Evolutionary conservation across 768 basidiomycete genomes (phyloP), one percentile per base, ranked within the genome.

Genomic region (Mycena albidolilacea): DNA sequence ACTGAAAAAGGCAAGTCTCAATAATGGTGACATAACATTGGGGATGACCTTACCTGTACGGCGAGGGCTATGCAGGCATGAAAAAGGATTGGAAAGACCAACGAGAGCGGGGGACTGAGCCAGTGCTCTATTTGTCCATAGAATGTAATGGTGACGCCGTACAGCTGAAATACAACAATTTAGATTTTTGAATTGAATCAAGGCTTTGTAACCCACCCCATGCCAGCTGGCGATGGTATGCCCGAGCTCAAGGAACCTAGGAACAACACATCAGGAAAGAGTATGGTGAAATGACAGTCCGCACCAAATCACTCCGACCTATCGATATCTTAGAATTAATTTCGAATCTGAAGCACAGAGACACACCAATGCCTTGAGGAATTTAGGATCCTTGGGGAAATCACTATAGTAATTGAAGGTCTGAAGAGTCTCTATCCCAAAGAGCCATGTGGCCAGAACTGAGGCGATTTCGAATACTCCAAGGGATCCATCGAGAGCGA

Each of bases 281-380:
- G 30, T 30, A 30, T 30, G 30, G 30, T 30, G 37, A 59, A 59
- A 39, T 41, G 11, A 52, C 19, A 30, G 30, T 30, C 30, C 48
- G 15, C 11, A 65, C 64, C 64, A 65, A 39, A 65, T n/a, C n/a
- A 55, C 17, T 23, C 37, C 64, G 21, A 65, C 64, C 64, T 65
- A 39, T 9, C 64, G 38, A 11, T 21, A 2, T 12, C 23, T 65
- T 17, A 43, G 48, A 37, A 14, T 15, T 23, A 19, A 30, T 30
- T 30, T 30, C 30, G 30, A 30, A 30, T 30, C 30, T 30, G 38
- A 59, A 37, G 58, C 30, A 19, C 37, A 4, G 11, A 43, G 44
- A 15, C 35, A n/a, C 43, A 57, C 64, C 14, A 30, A 15, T 7
- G 41, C 23, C 54, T 66, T 66, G 21, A 66, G n/a, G 19, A 43